Evolutionary conservation across 768 basidiomycete genomes (phyloP).

Genomic region (Kwoniella botswanensis): DNA sequence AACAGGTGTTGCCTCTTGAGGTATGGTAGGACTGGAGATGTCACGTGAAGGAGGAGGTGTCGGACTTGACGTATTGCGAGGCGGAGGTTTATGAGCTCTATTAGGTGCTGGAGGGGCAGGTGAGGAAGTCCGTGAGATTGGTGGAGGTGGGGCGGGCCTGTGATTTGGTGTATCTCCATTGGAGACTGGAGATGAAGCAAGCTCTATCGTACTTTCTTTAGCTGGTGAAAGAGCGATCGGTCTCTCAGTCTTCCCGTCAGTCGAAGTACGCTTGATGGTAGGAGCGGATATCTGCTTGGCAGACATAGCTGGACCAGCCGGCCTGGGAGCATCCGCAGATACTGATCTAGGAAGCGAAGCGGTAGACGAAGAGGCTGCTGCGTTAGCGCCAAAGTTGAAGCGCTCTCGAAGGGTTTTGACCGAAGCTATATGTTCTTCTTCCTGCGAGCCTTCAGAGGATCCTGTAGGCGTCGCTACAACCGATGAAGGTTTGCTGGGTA

Average conservation of each 20-base stretch:
- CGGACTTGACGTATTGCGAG: conserved; percentile 15
- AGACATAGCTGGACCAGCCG: conserved; percentile 7
- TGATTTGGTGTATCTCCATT: neutral
- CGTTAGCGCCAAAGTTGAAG: conserved; percentile 17
- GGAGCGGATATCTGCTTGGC: conserved; percentile 22
- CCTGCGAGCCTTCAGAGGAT: conserved; percentile 8
- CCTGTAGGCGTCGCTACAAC: conserved; percentile 7
- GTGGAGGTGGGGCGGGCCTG: conserved; percentile 28
- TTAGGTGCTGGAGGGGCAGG: conserved; percentile 32
- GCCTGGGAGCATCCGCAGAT: conserved; percentile 8
- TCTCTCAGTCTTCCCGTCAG: conserved; percentile 20
- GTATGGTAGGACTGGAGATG: conserved; percentile 6
- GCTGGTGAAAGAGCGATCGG: conserved; percentile 6
- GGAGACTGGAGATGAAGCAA: neutral
- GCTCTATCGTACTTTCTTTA: conserved; percentile 1
- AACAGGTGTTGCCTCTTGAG: neutral
- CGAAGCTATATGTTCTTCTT: conserved; percentile 17
- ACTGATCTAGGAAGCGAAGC: conserved; percentile 10
- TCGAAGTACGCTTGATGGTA: conserved; percentile 26
- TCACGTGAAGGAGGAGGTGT: conserved; percentile 13
- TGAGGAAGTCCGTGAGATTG: conserved; percentile 28
- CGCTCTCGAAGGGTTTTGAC: conserved; percentile 38
- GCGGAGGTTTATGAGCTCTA: conserved; percentile 28
- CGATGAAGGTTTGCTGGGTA: conserved; percentile 24
- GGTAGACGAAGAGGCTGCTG: conserved; percentile 9